These are phyloP conservation scores for Ajuga reptans DNA, from an alignment of 305 asterid genomes.

Conservation along the genomic window DNA sequence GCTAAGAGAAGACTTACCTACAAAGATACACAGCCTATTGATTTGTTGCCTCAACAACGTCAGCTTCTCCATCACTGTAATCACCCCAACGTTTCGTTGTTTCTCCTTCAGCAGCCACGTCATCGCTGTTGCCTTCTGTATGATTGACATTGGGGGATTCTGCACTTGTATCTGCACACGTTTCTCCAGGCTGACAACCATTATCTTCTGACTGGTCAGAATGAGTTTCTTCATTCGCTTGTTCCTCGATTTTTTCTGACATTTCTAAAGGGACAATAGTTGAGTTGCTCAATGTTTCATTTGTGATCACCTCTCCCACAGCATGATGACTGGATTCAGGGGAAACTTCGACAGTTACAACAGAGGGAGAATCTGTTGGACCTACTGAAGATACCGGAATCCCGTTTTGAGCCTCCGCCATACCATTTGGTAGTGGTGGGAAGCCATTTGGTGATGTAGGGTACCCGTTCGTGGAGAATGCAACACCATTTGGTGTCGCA, in stretches of 20 bases:
- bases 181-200: conserved; percentile 30
- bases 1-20: conserved; percentile 8
- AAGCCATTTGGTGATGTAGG: conserved; percentile 13
- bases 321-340: conserved; percentile 23
- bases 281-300: conserved; percentile 23
- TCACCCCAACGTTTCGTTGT: conserved; percentile 36
- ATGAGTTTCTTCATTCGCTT: conserved; percentile 27
- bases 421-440: conserved; percentile 22
- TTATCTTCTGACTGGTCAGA: conserved; percentile 28
- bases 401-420: conserved; percentile 13
- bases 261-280: conserved; percentile 17
- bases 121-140: conserved; percentile 23
- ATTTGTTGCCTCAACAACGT: conserved; percentile 23
- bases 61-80: conserved; percentile 48
- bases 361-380: conserved; percentile 16
- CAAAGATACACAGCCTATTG: conserved; percentile 14
- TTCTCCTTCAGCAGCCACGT: conserved; percentile 34
- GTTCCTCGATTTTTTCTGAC: conserved; percentile 14
- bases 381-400: conserved; percentile 28
- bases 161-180: conserved; percentile 7
- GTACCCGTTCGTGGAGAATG: conserved; percentile 38
- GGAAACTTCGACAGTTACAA: conserved; percentile 28
- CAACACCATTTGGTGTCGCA: conserved; percentile 39
- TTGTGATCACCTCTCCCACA: conserved; percentile 26
- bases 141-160: conserved; percentile 18